Percentiles rank a stretch among this genome's conserved stretches.
Evolutionary conservation across 495 filamentous ascomycete species (phyloP).

Genomic region (Penicillium maclennaniae): DNA sequence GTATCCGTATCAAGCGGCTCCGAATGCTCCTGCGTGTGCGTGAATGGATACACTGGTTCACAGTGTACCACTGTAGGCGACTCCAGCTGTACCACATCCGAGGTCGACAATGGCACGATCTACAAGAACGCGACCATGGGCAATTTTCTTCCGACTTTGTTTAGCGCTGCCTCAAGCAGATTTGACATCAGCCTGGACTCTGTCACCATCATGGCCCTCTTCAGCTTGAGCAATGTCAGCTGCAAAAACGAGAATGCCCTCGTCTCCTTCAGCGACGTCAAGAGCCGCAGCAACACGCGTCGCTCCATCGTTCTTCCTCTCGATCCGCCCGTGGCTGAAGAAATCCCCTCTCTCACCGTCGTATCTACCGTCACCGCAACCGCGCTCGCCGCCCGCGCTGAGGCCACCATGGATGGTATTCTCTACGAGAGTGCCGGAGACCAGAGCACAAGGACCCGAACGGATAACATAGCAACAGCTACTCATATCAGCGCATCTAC

Average conservation of each 20-base stretch:
- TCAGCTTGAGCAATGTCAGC: conserved; percentile 67
- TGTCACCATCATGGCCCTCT: conserved; percentile 64
- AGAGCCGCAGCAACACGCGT: conserved; percentile 22
- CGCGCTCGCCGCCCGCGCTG: conserved; percentile 28
- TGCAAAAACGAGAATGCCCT: conserved; percentile 83
- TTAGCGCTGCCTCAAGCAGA: conserved; percentile 58
- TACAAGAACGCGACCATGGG: conserved; percentile 75
- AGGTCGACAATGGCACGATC: conserved; percentile 46
- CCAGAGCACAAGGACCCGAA: conserved; percentile 6
- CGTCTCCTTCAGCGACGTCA: conserved; percentile 67
- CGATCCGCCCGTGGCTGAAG: conserved; percentile 8
- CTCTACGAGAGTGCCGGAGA: conserved; percentile 30
- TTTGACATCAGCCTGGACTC: conserved; percentile 72
- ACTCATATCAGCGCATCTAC: conserved; percentile 12
- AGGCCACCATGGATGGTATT: conserved; percentile 43
- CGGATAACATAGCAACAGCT: conserved; percentile 7
- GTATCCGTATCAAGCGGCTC: conserved; percentile 61
- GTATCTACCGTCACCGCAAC: conserved; percentile 12
- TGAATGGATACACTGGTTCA: conserved; percentile 78
- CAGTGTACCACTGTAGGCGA: conserved; percentile 60
- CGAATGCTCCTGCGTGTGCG: conserved; percentile 80
- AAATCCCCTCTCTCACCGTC: conserved; percentile 1
- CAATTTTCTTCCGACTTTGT: conserved; percentile 66
- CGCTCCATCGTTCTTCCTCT: conserved; percentile 15
- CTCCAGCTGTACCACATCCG: conserved; percentile 67